These are phyloP conservation scores for Pichia sporocuriosa DNA, from an alignment of 805 yeast species.

Conservation along the genomic window DNA sequence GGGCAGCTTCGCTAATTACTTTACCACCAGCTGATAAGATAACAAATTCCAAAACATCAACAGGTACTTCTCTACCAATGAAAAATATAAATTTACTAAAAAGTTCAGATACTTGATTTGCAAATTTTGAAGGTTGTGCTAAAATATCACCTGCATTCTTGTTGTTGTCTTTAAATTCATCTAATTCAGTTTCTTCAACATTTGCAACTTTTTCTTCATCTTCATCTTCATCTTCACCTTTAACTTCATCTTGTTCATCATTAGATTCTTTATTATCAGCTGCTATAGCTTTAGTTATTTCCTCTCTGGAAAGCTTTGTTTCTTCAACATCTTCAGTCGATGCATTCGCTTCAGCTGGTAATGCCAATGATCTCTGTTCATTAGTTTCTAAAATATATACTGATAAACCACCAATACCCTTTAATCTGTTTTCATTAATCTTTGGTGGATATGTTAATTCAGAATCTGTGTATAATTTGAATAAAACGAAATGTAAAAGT, in stretches of 20 bases:
- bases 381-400: slow-evolving; percentile 68
- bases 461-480: slow-evolving; percentile 75
- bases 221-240: slow-evolving; percentile 31
- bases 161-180: slow-evolving; percentile 59
- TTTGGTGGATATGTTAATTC: slow-evolving; percentile 89
- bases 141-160: slow-evolving; percentile 64
- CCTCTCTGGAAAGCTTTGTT: slow-evolving; percentile 34
- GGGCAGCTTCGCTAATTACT: slow-evolving; percentile 76
- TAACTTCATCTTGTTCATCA: slow-evolving; percentile 17
- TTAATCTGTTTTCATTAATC: slow-evolving; percentile 62
- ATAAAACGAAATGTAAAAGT: slow-evolving; percentile 78
- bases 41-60: slow-evolving; percentile 84
- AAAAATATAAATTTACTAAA: slow-evolving; percentile 74
- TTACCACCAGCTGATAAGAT: slow-evolving; percentile 82
- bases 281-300: slow-evolving; percentile 44
- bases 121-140: slow-evolving; percentile 59
- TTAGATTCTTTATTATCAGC: slow-evolving; percentile 37
- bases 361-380: slow-evolving; percentile 30
- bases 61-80: slow-evolving; percentile 92
- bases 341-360: slow-evolving; percentile 27
- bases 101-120: slow-evolving; percentile 55
- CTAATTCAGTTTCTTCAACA: slow-evolving; percentile 49
- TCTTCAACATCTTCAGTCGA: slow-evolving; percentile 27
- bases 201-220: slow-evolving; percentile 33
- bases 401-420: slow-evolving; percentile 84